Base-by-base conservation (phyloP, 306 rosid genomes). In the Lathyrus oleraceus region DNA sequence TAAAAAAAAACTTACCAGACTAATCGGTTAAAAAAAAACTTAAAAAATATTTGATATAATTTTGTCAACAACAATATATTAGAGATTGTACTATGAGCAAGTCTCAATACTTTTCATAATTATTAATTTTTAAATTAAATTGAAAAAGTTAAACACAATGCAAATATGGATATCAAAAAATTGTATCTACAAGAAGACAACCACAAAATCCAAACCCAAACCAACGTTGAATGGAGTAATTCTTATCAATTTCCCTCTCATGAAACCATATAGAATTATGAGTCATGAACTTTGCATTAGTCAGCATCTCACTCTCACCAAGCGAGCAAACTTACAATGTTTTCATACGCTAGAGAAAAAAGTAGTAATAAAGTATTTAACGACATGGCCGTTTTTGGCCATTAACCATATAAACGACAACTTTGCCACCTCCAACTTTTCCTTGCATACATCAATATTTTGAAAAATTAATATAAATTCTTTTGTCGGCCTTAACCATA, bases 331-430 rank as follows among this genome's bases (percentile, higher is more conserved):
- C 27, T 44, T 57, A 47, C 14, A 5, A 43, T 32, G 61, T 66
- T 66, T 66, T 67, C 10, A 66, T 75, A 43, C 36, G 39, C n/a
- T 4, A 61, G 61, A 10, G 35, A 7, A 40, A n/a, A 2, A 25
- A 25, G 28, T 25, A 17, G 21, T 59, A 35, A 20, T 59, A 7
- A 21, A 39, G 44, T 21, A 49, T 43, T 52, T 4, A 64, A 30
- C 12, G 16, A 40, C 54, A 74, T 76, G 66, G 21, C 40, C 17
- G 60, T 27, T 69, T 70, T 0, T 69, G 60, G 21, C 23, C 17
- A 70, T 52, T 61, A 62, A n/a, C 60, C 67, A 70, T 42, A n/a
- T 42, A 53, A 62, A 70, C 47, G 76, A 70, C 81, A 77, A 19
- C 44, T 20, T 28, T 58, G 51, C 10, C 58, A 59, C 5, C 39